Evolutionary conservation across 441 rosid species (phyloP).

Genomic region (Eugenia klotzschiana): DNA sequence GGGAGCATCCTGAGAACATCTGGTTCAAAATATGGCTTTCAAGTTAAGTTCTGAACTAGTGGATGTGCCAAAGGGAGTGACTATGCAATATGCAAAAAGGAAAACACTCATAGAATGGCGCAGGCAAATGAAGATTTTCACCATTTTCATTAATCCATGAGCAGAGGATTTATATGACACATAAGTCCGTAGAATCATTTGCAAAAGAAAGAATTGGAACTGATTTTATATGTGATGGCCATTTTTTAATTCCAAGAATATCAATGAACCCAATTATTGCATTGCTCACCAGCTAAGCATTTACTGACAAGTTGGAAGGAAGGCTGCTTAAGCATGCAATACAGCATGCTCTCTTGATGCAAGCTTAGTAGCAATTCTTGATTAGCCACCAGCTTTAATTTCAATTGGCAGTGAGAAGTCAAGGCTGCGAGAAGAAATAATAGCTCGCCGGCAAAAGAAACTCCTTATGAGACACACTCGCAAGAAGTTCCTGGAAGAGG

Average conservation of each 20-base stretch:
- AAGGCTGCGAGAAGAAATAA: conserved; percentile 44
- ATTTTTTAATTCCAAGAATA: neutral
- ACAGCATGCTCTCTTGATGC: neutral
- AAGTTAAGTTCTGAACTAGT: neutral
- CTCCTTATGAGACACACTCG: conserved; percentile 48
- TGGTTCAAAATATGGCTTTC: neutral
- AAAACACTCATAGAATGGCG: neutral
- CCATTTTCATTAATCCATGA: neutral
- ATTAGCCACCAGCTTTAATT: neutral
- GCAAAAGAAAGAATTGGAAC: neutral
- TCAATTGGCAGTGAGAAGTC: conserved; percentile 41
- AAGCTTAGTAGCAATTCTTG: neutral
- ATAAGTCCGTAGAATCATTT: neutral
- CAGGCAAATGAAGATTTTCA: neutral
- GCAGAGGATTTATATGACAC: neutral
- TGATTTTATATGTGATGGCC: neutral
- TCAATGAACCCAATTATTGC: neutral
- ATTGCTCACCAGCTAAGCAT: neutral
- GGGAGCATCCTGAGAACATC: neutral
- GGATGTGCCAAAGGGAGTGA: neutral
- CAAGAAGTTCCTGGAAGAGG: conserved; percentile 60
- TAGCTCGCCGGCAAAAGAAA: conserved; percentile 55
- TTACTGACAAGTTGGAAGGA: neutral
- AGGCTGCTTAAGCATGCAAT: neutral
- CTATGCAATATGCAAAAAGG: neutral